phyloP scores from a whole-genome alignment of 2,329 filamentous ascomycete genomes.

The Xylariaceae sp. region DNA sequence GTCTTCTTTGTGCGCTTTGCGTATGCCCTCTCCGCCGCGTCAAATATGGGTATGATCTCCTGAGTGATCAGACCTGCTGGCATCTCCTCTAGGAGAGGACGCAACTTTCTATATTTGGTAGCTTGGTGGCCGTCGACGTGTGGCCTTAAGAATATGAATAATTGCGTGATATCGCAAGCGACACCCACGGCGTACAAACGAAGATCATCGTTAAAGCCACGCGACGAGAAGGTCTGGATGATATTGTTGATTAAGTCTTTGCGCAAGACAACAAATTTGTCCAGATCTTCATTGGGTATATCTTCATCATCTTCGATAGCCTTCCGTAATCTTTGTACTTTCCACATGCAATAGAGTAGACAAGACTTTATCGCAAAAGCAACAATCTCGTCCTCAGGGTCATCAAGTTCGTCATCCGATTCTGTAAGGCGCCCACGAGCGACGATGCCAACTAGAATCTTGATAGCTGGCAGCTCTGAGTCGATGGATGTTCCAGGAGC shows the following conservation, averaged over 20 bases:
- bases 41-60: slow-evolving; percentile 78
- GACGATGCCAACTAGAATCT: slow-evolving; percentile 75
- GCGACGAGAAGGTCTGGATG: slow-evolving; percentile 71
- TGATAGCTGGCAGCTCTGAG: slow-evolving; percentile 62
- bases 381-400: slow-evolving; percentile 80
- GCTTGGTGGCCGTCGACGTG: slow-evolving; percentile 54
- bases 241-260: slow-evolving; percentile 67
- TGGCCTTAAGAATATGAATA: slow-evolving; percentile 76
- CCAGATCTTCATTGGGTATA: slow-evolving; percentile 64
- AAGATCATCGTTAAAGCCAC: slow-evolving; percentile 76
- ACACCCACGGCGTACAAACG: slow-evolving; percentile 77
- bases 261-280: slow-evolving; percentile 63
- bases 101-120: slow-evolving; percentile 60
- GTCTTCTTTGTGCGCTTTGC: slow-evolving; percentile 72
- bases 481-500: slow-evolving; percentile 57
- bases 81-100: slow-evolving; percentile 72
- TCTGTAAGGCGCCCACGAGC: slow-evolving; percentile 75
- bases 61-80: slow-evolving; percentile 64
- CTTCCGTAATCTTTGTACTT: slow-evolving; percentile 67
- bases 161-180: slow-evolving; percentile 80
- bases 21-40: slow-evolving; percentile 75
- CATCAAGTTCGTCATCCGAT: slow-evolving; percentile 73
- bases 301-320: slow-evolving; percentile 61
- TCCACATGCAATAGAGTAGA: slow-evolving; percentile 97
- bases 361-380: slow-evolving; percentile 76